Conservation (phyloP, 129 eudicot species). For the Smallanthus sonchifolius region DNA sequence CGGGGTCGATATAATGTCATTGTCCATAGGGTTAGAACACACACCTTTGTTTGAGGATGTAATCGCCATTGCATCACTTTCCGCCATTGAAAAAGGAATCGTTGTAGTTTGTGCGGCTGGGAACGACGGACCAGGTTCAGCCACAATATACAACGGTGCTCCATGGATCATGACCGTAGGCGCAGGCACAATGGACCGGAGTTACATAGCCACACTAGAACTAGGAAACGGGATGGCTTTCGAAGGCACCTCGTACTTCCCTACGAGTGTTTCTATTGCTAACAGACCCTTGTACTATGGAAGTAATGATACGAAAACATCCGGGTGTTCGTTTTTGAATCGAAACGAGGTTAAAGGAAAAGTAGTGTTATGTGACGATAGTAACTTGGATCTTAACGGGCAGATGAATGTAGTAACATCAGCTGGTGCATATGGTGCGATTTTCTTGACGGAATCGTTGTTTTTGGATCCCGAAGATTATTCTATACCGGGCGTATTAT, state of each 20-base stretch:
- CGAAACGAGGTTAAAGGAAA: slow-evolving; percentile 21
- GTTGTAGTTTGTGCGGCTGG: slow-evolving; percentile 34
- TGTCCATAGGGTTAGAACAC: slow-evolving; percentile 24
- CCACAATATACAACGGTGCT: slow-evolving; percentile 22
- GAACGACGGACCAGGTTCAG: slow-evolving; percentile 12
- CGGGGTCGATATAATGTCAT: slow-evolving; percentile 36
- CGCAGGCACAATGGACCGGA: slow-evolving; percentile 36
- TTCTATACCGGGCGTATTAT: slow-evolving; percentile 5
- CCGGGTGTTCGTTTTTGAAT: background rate
- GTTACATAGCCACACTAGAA: slow-evolving; percentile 23
- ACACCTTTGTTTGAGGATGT: slow-evolving; percentile 28
- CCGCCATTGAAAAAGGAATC: slow-evolving; percentile 29
- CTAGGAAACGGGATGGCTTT: slow-evolving; percentile 25
- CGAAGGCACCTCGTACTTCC: slow-evolving; percentile 35
- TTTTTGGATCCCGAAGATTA: slow-evolving; percentile 5
- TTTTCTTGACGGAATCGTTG: slow-evolving; percentile 21
- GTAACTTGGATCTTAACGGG: background rate
- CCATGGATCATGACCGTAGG: slow-evolving; percentile 44
- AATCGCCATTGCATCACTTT: slow-evolving; percentile 34
- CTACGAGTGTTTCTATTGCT: slow-evolving; percentile 12
- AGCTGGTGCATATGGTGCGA: slow-evolving; percentile 30
- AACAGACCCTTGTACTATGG: slow-evolving; percentile 16
- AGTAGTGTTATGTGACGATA: slow-evolving; percentile 27
- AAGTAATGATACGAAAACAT: slow-evolving; percentile 2
- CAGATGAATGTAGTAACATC: slow-evolving; percentile 4